Conservation (phyloP, 306 rosid genomes). For the Senna siamea region DNA sequence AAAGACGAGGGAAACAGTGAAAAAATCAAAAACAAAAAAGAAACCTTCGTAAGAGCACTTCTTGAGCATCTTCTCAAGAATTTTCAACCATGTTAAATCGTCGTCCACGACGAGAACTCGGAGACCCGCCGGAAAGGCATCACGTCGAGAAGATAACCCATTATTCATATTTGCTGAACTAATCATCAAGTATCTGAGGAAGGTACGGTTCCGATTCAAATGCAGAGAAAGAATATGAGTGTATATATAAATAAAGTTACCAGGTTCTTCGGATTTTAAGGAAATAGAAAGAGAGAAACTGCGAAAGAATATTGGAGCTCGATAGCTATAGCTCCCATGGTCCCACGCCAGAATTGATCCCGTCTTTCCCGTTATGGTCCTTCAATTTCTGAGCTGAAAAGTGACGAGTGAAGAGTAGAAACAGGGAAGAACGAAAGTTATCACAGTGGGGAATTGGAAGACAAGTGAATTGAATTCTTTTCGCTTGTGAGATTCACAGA, state of each 20-base stretch:
- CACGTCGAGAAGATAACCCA: conserved; percentile 67
- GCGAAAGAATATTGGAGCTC: not conserved
- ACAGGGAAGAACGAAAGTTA: not conserved
- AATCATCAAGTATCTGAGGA: not conserved
- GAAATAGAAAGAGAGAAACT: conserved; percentile 31
- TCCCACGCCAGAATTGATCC: conserved; percentile 39
- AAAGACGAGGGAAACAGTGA: no score
- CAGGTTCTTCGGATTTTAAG: conserved; percentile 45
- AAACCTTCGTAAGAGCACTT: conserved; percentile 79
- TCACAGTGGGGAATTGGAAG: not conserved
- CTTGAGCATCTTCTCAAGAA: conserved; percentile 89
- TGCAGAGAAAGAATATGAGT: conserved; percentile 35
- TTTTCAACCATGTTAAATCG: conserved; percentile 83
- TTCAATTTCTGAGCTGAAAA: conserved; percentile 32
- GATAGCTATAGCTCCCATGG: conserved; percentile 16
- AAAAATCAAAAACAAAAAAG: conserved; percentile 13
- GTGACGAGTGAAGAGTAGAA: not conserved
- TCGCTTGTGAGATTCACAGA: not conserved
- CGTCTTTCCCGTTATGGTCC: conserved; percentile 19
- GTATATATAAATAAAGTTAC: not conserved
- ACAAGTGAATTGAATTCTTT: not conserved
- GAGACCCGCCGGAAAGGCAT: conserved; percentile 80
- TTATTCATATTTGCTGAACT: conserved; percentile 55
- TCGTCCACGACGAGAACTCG: conserved; percentile 92
- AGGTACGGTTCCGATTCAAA: not conserved